Evolutionary conservation across 306 rosid species (phyloP).

Genomic region (Gillenia trifoliata): DNA sequence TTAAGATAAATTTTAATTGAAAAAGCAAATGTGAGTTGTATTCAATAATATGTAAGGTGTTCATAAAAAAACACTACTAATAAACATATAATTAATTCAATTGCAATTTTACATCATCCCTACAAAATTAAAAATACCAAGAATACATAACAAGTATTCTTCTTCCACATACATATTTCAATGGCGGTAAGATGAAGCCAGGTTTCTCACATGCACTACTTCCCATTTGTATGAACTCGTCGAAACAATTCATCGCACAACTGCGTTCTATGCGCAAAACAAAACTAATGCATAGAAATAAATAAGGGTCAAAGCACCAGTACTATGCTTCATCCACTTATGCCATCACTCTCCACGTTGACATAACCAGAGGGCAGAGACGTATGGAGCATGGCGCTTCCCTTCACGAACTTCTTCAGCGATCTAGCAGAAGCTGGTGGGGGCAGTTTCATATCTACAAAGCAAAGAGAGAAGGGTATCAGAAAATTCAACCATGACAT

Average conservation of each 20-base stretch:
- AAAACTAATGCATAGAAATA: background rate
- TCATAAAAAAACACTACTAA: no score
- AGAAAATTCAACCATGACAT: background rate
- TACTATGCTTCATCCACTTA: background rate
- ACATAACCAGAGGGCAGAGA: no score
- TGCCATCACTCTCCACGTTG: no score
- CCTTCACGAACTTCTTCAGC: background rate
- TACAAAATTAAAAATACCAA: background rate
- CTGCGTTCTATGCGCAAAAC: background rate
- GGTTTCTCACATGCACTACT: background rate
- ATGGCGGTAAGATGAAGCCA: background rate
- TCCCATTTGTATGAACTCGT: background rate
- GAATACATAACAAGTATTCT: background rate
- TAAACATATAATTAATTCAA: no score
- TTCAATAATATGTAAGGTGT: no score
- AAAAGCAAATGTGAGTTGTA: no score
- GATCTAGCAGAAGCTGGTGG: background rate
- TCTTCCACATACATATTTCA: background rate
- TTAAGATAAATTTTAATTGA: no score
- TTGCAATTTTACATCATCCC: background rate
- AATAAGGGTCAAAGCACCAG: background rate
- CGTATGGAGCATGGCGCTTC: no score
- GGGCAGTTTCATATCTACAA: background rate
- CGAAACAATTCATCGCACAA: background rate
- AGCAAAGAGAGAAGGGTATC: background rate